phyloP scores from a whole-genome alignment of 441 rosid species.

The Cnidoscolus chayamansa region DNA sequence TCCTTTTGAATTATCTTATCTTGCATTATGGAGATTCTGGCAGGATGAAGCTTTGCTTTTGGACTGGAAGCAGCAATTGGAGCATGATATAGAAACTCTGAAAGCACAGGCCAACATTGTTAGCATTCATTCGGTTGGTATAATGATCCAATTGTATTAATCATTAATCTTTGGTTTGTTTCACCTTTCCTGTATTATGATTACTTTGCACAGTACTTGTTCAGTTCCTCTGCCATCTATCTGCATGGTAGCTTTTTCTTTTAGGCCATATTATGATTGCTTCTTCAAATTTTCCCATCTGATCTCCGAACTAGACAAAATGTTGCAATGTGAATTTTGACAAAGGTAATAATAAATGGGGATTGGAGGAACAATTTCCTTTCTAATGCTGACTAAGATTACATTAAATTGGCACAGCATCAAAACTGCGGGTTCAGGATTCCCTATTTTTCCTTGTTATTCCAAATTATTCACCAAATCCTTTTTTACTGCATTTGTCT shows the following conservation, averaged over 20 bases:
- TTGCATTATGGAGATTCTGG: slow-evolving; percentile 31
- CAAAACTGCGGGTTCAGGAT: no score
- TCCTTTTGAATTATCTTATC: slow-evolving; percentile 9
- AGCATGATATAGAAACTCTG: slow-evolving; percentile 83
- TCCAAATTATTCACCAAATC: no score
- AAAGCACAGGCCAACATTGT: slow-evolving; percentile 76
- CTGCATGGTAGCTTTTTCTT: neutral
- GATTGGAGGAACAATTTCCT: no score
- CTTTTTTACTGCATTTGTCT: no score
- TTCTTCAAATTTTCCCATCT: no score
- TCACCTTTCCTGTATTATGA: no score
- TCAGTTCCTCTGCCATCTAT: neutral
- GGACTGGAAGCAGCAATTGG: slow-evolving; percentile 97
- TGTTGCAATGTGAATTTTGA: no score
- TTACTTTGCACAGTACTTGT: neutral
- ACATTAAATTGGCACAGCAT: no score
- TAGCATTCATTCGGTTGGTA: slow-evolving; percentile 70
- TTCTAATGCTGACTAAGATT: no score
- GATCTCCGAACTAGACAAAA: no score
- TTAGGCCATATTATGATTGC: neutral
- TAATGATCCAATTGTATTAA: neutral
- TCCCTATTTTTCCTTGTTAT: no score
- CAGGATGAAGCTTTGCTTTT: slow-evolving; percentile 87
- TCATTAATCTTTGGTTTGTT: neutral
- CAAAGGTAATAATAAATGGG: no score